phyloP scores from a whole-genome alignment of 441 rosid genomes.

The Adansonia madagascariensis region DNA sequence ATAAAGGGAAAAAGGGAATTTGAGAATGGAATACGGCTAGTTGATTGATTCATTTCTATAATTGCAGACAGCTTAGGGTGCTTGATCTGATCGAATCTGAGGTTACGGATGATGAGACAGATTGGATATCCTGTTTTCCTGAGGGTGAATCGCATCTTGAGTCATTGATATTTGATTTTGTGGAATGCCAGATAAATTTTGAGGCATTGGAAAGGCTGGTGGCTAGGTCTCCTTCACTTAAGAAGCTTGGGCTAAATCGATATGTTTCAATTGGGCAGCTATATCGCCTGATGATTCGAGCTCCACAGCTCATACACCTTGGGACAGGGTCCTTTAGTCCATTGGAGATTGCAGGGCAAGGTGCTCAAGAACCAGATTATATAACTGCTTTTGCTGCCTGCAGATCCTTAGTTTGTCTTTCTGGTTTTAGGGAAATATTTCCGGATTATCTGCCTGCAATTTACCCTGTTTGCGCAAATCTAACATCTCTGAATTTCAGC shows the following conservation, averaged over 20 bases:
- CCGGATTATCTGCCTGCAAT: constrained; percentile 68
- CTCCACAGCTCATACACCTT: constrained; percentile 74
- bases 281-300: constrained; percentile 57
- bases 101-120: constrained; percentile 66
- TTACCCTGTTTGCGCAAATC: constrained; percentile 72
- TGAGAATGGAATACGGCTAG: not conserved
- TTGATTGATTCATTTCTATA: constrained; percentile 15
- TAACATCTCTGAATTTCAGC: constrained; percentile 84
- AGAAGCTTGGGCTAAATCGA: constrained; percentile 67
- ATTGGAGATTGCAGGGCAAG: constrained; percentile 39
- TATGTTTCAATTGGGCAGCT: constrained; percentile 65
- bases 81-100: constrained; percentile 85
- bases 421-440: constrained; percentile 73
- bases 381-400: constrained; percentile 64
- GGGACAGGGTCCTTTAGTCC: constrained; percentile 80
- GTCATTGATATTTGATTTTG: constrained; percentile 74
- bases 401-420: constrained; percentile 72
- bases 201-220: constrained; percentile 77
- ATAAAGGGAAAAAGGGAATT: not conserved
- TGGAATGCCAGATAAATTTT: constrained; percentile 57
- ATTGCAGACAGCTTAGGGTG: constrained; percentile 63
- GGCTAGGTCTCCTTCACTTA: constrained; percentile 65
- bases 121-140: constrained; percentile 79
- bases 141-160: constrained; percentile 61
- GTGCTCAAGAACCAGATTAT: constrained; percentile 60